phyloP scores from a whole-genome alignment of 495 filamentous ascomycete species.

The Aspergillus ostianus region DNA sequence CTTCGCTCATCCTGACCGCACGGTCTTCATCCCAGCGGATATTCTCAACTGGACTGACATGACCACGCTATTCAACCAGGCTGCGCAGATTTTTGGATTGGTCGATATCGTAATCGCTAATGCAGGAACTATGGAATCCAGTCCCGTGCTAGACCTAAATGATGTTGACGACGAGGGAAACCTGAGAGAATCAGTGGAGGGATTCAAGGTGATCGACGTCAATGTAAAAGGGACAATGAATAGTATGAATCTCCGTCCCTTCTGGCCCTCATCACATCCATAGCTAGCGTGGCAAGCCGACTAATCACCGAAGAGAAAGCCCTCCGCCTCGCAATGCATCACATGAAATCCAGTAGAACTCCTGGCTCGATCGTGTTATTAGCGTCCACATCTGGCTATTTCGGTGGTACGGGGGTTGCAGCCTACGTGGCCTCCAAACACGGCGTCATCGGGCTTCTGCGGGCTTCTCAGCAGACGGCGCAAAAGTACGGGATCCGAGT shows the following conservation, averaged over 20 bases:
- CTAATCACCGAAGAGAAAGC: slow-evolving; percentile 9
- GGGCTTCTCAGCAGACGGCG: slow-evolving; percentile 10
- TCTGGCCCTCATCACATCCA: not conserved
- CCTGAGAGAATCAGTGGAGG: slow-evolving; percentile 22
- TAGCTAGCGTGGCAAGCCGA: not conserved
- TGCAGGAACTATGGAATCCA: slow-evolving; percentile 58
- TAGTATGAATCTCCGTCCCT: slow-evolving; percentile 16
- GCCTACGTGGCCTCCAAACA: slow-evolving; percentile 21
- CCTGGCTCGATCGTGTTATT: slow-evolving; percentile 24
- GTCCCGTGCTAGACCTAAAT: slow-evolving; percentile 16
- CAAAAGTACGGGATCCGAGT: slow-evolving; percentile 11
- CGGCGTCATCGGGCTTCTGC: slow-evolving; percentile 16
- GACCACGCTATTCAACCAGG: slow-evolving; percentile 52
- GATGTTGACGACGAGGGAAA: slow-evolving; percentile 21
- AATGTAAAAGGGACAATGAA: slow-evolving; percentile 35
- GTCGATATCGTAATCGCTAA: slow-evolving; percentile 67
- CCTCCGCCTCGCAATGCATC: slow-evolving; percentile 21
- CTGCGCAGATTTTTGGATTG: slow-evolving; percentile 47
- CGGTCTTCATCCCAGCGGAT: slow-evolving; percentile 23
- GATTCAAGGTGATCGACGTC: slow-evolving; percentile 27
- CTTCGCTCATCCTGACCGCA: slow-evolving; percentile 17
- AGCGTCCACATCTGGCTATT: slow-evolving; percentile 15
- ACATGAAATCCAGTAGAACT: slow-evolving; percentile 14
- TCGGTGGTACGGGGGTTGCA: slow-evolving; percentile 12
- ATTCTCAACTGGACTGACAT: slow-evolving; percentile 29